Evolutionary conservation across 345 rosid genomes (phyloP).

Genomic region (Murraya paniculata): DNA sequence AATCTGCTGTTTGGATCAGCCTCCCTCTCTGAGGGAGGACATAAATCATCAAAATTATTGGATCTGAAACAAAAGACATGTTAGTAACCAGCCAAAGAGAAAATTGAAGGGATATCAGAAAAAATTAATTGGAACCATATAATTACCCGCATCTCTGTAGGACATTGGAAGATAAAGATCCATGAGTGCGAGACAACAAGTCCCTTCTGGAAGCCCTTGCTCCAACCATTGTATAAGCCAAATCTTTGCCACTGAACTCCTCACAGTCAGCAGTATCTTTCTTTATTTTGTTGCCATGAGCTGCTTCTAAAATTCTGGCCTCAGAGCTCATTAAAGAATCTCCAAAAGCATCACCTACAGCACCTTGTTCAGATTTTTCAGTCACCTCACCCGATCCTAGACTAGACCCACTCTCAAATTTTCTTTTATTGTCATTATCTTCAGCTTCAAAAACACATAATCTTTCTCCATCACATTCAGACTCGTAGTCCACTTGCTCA

Average conservation of each 20-base stretch:
- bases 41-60: slow-evolving; percentile 27
- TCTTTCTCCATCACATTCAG: slow-evolving; percentile 50
- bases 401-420: slow-evolving; percentile 25
- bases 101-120: neutral
- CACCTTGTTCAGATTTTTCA: slow-evolving; percentile 12
- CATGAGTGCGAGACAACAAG: slow-evolving; percentile 25
- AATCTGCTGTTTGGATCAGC: slow-evolving; percentile 25
- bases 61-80: slow-evolving; percentile 35
- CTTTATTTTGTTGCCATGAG: slow-evolving; percentile 31
- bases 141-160: slow-evolving; percentile 41
- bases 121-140: neutral
- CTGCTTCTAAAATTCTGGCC: slow-evolving; percentile 18
- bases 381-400: slow-evolving; percentile 13
- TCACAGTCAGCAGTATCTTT: slow-evolving; percentile 25
- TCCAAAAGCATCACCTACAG: slow-evolving; percentile 14
- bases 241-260: slow-evolving; percentile 24
- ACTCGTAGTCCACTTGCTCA: slow-evolving; percentile 55
- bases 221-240: slow-evolving; percentile 22
- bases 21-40: slow-evolving; percentile 25
- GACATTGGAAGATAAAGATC: slow-evolving; percentile 16
- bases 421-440: slow-evolving; percentile 28
- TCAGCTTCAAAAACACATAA: slow-evolving; percentile 28
- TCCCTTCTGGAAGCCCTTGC: slow-evolving; percentile 26
- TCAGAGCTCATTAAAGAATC: slow-evolving; percentile 20
- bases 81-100: slow-evolving; percentile 7